phyloP scores from a whole-genome alignment of 2,329 filamentous ascomycete species.

The Stachybotrys elegans region DNA sequence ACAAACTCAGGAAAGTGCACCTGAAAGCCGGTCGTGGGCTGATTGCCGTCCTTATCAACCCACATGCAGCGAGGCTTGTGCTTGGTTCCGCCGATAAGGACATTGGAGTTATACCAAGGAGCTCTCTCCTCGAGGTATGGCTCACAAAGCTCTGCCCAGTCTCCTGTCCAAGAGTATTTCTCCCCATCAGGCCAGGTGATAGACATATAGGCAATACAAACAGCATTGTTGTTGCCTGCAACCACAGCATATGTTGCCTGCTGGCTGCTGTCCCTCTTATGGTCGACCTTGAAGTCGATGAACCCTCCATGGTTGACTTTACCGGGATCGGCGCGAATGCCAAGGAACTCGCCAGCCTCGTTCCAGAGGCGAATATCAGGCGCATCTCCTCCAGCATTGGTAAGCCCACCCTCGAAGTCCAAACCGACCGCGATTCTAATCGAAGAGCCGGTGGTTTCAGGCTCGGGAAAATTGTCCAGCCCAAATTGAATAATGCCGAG shows the following conservation, averaged over 20 bases:
- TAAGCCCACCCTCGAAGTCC: conserved; percentile 2
- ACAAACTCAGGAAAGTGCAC: conserved; percentile 24
- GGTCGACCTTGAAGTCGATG: conserved; percentile 2
- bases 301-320: neutral
- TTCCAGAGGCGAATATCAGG: conserved; percentile 9
- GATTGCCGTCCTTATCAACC: conserved; percentile 11
- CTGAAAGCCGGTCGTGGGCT: conserved; percentile 22
- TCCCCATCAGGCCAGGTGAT: conserved; percentile 11
- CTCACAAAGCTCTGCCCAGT: conserved; percentile 9
- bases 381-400: conserved; percentile 6
- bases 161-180: conserved; percentile 10
- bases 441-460: conserved; percentile 2
- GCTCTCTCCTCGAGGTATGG: conserved; percentile 6
- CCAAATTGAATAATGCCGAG: conserved; percentile 9
- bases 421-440: conserved; percentile 6
- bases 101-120: conserved; percentile 10
- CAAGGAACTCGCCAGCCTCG: conserved; percentile 7
- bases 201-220: conserved; percentile 11
- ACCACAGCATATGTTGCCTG: conserved; percentile 7
- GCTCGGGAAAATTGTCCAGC: conserved; percentile 6
- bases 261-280: conserved; percentile 3
- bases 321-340: neutral
- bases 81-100: conserved; percentile 3
- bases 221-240: conserved; percentile 10
- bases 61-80: conserved; percentile 10